Evolutionary conservation across 164 flowering plant genomes (phyloP).

Genomic region (Vitis rupestris): DNA sequence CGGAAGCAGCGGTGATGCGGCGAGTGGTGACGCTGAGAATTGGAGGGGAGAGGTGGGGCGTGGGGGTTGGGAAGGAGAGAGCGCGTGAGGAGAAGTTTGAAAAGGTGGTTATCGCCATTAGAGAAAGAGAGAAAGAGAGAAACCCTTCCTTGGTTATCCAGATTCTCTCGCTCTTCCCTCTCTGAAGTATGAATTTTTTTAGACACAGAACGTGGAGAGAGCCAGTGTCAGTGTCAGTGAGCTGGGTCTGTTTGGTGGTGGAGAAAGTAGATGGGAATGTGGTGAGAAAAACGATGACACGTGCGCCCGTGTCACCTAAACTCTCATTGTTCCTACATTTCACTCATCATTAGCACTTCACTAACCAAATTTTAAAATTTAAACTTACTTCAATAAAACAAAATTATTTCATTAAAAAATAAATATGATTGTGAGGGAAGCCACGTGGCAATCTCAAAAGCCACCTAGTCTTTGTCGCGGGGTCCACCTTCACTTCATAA

Average conservation of each 20-base stretch:
- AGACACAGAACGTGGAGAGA: not conserved
- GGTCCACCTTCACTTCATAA: too few relatives aligned
- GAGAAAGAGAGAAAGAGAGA: not conserved
- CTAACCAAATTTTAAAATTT: too few relatives aligned
- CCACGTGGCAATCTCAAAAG: too few relatives aligned
- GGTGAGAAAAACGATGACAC: too few relatives aligned
- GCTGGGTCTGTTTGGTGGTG: not conserved
- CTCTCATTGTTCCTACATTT: too few relatives aligned
- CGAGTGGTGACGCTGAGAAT: not conserved
- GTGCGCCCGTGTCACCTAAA: too few relatives aligned
- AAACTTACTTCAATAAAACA: too few relatives aligned
- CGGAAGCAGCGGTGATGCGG: not conserved
- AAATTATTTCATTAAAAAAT: too few relatives aligned
- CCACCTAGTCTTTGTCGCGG: too few relatives aligned
- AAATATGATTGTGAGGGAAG: too few relatives aligned
- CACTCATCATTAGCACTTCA: too few relatives aligned
- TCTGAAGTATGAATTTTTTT: not conserved
- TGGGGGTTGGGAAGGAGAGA: constrained; percentile 13
- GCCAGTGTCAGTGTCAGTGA: not conserved
- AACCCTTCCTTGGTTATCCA: too few relatives aligned
- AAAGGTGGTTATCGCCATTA: constrained; percentile 18
- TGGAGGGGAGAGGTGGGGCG: not conserved
- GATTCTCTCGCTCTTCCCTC: not conserved
- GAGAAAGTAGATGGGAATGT: not conserved
- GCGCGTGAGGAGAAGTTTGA: constrained; percentile 9